These are phyloP conservation scores for Alternaria dauci DNA, from an alignment of 2,329 filamentous ascomycete species.

Conservation along the genomic window DNA sequence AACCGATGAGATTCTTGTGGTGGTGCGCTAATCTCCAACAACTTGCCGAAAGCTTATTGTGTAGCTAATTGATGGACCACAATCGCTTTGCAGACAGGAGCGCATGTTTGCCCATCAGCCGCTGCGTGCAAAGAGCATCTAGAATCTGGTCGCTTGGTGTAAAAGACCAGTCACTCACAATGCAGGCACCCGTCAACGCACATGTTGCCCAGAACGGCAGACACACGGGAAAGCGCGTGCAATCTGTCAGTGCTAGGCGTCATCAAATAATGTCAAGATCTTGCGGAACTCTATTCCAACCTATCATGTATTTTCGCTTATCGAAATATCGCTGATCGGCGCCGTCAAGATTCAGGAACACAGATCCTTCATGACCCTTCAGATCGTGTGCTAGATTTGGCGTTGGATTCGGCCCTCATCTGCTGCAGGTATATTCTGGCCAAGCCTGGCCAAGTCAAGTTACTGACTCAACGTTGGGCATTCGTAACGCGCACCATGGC, in stretches of 20 bases:
- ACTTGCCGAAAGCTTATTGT: neutral
- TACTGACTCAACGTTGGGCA: slow-evolving; percentile 6
- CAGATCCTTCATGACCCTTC: slow-evolving; percentile 2
- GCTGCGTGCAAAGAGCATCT: neutral
- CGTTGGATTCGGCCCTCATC: slow-evolving; percentile 1
- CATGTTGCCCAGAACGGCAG: slow-evolving; percentile 6
- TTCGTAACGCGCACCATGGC: slow-evolving; percentile 11
- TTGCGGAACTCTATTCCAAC: neutral
- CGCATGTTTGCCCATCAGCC: neutral
- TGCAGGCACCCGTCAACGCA: slow-evolving; percentile 17
- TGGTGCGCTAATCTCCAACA: slow-evolving; percentile 7
- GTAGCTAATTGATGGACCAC: slow-evolving; percentile 2
- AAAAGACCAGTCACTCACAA: neutral
- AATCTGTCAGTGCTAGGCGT: slow-evolving; percentile 12
- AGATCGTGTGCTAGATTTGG: slow-evolving; percentile 4
- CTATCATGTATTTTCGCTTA: slow-evolving; percentile 24
- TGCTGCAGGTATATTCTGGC: neutral
- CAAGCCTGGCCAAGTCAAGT: neutral
- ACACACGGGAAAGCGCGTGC: slow-evolving; percentile 2
- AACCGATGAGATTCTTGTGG: neutral
- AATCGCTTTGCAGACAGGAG: neutral
- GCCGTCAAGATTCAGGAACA: slow-evolving; percentile 4
- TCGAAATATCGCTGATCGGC: slow-evolving; percentile 8
- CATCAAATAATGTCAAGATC: slow-evolving; percentile 17
- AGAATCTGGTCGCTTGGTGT: neutral